phyloP scores from a whole-genome alignment of 176 grass and related monocot genomes.

The Raddia guianensis region DNA sequence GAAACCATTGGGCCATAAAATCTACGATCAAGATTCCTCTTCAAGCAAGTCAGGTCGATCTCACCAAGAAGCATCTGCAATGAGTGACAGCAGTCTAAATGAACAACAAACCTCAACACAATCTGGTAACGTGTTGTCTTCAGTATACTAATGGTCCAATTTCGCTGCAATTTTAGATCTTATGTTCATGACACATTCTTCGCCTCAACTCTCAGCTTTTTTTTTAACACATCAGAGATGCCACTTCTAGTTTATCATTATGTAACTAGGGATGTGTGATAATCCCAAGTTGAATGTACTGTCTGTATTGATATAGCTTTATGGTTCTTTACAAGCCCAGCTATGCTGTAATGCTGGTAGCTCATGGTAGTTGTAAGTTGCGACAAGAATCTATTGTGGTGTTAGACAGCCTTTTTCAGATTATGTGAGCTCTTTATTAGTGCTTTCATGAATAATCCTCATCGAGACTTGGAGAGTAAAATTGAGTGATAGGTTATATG shows the following conservation, averaged over 20 bases:
- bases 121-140: conserved; percentile 61
- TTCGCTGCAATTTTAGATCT: conserved; percentile 20
- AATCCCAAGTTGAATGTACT: conserved; percentile 13
- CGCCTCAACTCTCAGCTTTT: not conserved
- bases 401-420: not conserved
- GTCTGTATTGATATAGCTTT: conserved; percentile 15
- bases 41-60: conserved; percentile 59
- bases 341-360: conserved; percentile 8
- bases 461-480: not conserved
- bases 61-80: conserved; percentile 69
- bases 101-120: conserved; percentile 54
- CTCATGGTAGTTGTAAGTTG: conserved; percentile 17
- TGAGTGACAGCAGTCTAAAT: conserved; percentile 63
- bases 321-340: not conserved
- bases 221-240: conserved; percentile 7
- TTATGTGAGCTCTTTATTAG: not conserved
- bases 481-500: not conserved
- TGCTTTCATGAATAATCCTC: not conserved
- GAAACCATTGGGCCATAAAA: conserved; percentile 52
- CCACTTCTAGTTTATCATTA: conserved; percentile 1
- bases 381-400: not conserved
- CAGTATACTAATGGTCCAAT: not conserved
- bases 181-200: conserved; percentile 10
- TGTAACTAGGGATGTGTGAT: conserved; percentile 12
- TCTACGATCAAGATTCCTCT: conserved; percentile 47